These are phyloP conservation scores for Suaeda aralocaspica DNA, from an alignment of 148 eudicot species.

Conservation along the genomic window DNA sequence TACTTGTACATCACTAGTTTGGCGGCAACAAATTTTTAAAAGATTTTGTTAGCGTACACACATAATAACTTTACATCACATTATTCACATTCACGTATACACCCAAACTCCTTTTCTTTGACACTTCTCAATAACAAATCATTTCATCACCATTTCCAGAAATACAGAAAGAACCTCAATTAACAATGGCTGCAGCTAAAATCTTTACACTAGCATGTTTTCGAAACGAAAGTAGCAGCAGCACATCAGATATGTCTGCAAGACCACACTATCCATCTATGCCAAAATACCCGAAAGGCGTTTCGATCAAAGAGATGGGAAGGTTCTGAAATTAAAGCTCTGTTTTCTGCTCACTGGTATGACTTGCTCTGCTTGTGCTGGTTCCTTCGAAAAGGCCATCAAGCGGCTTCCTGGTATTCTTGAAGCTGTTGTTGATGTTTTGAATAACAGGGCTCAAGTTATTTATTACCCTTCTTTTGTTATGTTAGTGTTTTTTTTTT, in stretches of 20 bases:
- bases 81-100: no score
- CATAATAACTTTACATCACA: no score
- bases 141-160: no score
- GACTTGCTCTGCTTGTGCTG: constrained; percentile 89
- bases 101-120: no score
- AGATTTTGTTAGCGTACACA: no score
- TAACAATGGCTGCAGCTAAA: constrained; percentile 37
- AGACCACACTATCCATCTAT: constrained; percentile 76
- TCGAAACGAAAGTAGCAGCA: constrained; percentile 23
- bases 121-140: no score
- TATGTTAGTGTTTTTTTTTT: constrained; percentile 37
- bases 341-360: constrained; percentile 68
- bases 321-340: constrained; percentile 44
- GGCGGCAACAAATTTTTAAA: no score
- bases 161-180: no score
- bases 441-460: constrained; percentile 68
- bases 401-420: constrained; percentile 72
- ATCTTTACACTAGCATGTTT: constrained; percentile 43
- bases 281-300: constrained; percentile 72
- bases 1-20: no score
- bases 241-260: constrained; percentile 41
- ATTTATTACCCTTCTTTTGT: constrained; percentile 54
- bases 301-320: constrained; percentile 23
- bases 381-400: constrained; percentile 72
- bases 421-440: constrained; percentile 66